phyloP scores from a whole-genome alignment of 2,329 filamentous ascomycete species.

The Calonectria pteridis region DNA sequence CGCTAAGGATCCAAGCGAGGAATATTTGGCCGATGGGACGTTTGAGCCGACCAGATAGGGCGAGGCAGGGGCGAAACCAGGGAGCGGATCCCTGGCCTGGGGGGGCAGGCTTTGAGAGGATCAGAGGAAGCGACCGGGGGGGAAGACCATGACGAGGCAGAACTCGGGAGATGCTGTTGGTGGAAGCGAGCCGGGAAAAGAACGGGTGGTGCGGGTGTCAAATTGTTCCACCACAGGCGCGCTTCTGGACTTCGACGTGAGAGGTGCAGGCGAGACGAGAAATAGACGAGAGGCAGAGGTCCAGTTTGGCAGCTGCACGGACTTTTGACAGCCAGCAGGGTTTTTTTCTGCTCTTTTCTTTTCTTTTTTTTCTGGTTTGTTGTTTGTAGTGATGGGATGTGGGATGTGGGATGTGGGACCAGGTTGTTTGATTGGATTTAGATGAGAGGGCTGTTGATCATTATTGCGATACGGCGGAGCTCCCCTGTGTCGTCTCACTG shows the following conservation, averaged over 20 bases:
- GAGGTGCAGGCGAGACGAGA: slow-evolving; percentile 31
- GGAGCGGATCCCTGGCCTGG: slow-evolving; percentile 42
- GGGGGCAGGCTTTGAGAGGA: slow-evolving; percentile 28
- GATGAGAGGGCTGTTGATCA: slow-evolving; percentile 11
- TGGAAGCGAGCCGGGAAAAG: slow-evolving; percentile 40
- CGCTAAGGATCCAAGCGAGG: slow-evolving; percentile 42
- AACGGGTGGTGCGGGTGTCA: slow-evolving; percentile 33
- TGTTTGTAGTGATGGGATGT: not conserved
- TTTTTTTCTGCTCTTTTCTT: not conserved
- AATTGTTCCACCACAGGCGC: slow-evolving; percentile 49
- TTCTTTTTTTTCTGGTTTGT: not conserved
- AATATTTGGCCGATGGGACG: slow-evolving; percentile 46
- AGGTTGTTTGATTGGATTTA: slow-evolving; percentile 15
- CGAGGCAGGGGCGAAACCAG: slow-evolving; percentile 43
- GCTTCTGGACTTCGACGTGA: slow-evolving; percentile 22
- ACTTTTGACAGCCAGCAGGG: not conserved
- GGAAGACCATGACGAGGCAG: slow-evolving; percentile 20
- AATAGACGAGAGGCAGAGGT: slow-evolving; percentile 18
- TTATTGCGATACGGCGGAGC: slow-evolving; percentile 3
- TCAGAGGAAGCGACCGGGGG: slow-evolving; percentile 40
- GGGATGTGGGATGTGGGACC: slow-evolving; percentile 14
- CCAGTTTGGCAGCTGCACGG: not conserved
- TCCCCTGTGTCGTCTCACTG: not conserved
- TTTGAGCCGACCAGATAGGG: slow-evolving; percentile 43
- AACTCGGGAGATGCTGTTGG: slow-evolving; percentile 41